Evolutionary conservation across 1,284 basidiomycete species (phyloP), one percentile per base, ranked within the genome.

Genomic region (Cutaneotrichosporon spelunceum): DNA sequence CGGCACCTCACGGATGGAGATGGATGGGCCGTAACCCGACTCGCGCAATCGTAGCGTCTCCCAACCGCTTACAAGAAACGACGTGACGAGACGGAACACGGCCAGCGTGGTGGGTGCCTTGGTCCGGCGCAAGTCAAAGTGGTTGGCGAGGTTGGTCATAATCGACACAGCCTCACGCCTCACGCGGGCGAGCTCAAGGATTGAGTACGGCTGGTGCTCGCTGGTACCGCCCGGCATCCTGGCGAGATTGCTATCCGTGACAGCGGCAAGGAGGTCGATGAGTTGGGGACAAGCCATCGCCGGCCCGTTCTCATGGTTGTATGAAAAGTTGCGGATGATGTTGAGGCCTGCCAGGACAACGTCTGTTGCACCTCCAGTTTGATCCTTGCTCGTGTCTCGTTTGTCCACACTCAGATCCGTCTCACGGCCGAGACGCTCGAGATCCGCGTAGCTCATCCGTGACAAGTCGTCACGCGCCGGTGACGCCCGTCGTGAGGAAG

Each of bases 371-470:
- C 72, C 70, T 14, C 68, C 66, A 1, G 68, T 71, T 27, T 58
- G 54, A 45, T 68, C 69, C 30, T 39, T 62, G 9, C 49, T 42
- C 16, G 55, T 53, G 26, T 83, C 84, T 7, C 72, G 75, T 9
- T 70, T 70, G 5, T 75, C 77, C 70, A 95, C 90, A 4, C 87
- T 87, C 54, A 85, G 80, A 65, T 96, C 92, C 72, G 93, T 87
- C 62, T 97, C 81, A 54, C 95, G 80, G 64, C 96, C 94, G 47
- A 98, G 79, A 34, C 91, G 79, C 72, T 97, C 94, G 56, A 95
- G 89, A 59, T 96, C 81, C 39, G 95, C 81, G 66, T 93, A 93
- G 7, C 84, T 83, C 72, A 91, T 89, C 58, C 88, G 84, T 21
- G 81, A 79, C 34, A 96, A 84, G 0, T 88, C 85, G 81, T 55